Evolutionary conservation across 2,329 filamentous ascomycete species (phyloP).

Genomic region (Apiospora aurea): DNA sequence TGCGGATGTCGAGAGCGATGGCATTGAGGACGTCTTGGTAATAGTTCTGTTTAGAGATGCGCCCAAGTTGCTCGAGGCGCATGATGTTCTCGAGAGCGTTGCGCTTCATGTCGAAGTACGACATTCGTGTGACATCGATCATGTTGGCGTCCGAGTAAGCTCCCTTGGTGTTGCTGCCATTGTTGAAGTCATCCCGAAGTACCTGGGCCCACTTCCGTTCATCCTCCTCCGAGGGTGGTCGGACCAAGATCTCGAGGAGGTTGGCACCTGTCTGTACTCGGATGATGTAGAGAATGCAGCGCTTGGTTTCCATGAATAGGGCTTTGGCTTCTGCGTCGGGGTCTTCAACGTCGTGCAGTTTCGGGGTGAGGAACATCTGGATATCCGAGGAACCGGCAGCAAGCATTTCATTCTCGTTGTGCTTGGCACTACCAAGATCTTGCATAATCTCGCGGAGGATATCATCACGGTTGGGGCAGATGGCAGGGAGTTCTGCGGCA

Average conservation of each 20-base stretch:
- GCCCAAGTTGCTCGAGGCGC: conserved; percentile 82
- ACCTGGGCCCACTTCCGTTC: conserved; percentile 86
- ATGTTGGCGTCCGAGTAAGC: conserved; percentile 92
- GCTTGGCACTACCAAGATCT: conserved; percentile 94
- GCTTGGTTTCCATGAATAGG: conserved; percentile 97
- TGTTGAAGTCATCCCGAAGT: conserved; percentile 80
- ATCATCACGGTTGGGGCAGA: conserved; percentile 85
- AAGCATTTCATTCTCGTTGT: conserved; percentile 91
- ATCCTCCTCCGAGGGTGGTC: conserved; percentile 85
- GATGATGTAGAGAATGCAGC: conserved; percentile 97
- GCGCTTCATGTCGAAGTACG: conserved; percentile 90
- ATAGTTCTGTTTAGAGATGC: conserved; percentile 87
- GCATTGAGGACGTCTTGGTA: conserved; percentile 99
- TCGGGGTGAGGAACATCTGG: conserved; percentile 87
- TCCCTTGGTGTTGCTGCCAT: conserved; percentile 72
- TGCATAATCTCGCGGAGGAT: conserved; percentile 89
- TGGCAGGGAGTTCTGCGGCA: conserved; percentile 75
- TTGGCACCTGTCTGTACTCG: conserved; percentile 91
- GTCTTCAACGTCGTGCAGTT: conserved; percentile 88
- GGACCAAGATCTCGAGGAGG: conserved; percentile 94
- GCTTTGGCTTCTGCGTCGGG: conserved; percentile 92
- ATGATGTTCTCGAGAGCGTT: conserved; percentile 95
- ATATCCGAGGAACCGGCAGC: conserved; percentile 88
- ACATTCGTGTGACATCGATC: conserved; percentile 87
- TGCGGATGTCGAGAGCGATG: conserved; percentile 95